Base-by-base conservation (phyloP, 495 filamentous ascomycete genomes). In the Neurospora tetraspora region DNA sequence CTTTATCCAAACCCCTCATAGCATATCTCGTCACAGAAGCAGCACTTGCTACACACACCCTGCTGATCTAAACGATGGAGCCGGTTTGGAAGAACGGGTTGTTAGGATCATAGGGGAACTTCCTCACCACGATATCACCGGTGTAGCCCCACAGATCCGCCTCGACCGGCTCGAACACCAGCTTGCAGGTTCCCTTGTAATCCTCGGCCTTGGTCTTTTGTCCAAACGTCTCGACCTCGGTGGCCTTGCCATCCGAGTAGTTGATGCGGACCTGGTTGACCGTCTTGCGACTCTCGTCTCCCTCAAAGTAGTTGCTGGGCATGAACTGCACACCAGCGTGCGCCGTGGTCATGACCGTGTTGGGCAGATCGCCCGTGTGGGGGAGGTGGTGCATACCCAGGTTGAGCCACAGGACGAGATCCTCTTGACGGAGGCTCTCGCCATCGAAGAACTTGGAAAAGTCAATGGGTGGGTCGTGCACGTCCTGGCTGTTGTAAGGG, bases 321-420 rank as follows among this genome's bases (percentile, higher is more conserved):
- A 77, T 80, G 75, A 85, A 79, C 69, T 81, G 77, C 27, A 87
- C 74, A 31, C 79, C 79, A 4, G 79, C 80, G 71, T 84, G 82
- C 10, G 85, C 81, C 16, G 83, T 84, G 16, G 84, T 85, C 76
- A 84, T 80, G 43, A 87, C 80, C 0, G 86, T 87, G 76, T 87
- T 88, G 59, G 87, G 87, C 7, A 88, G 75, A 71, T 89, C 87
- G 38, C 83, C 84, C 14, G 86, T 84, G 76, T 88, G 83, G 18
- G 88, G 87, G 27, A 89, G 77, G 75, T 89, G 88, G 74, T 89
- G 86, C 81, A 86, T 88, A 20, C 87, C 87, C 9, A 90, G 78
- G 74, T 88, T 87, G 75, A 88, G 82, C 79, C 83, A 86, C n/a
- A 86, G 59, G 45, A 86, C 84, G 65, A 90, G 71, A 75, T 89